phyloP scores from a whole-genome alignment of 305 asterid genomes.

The Fraxinus sp. region DNA sequence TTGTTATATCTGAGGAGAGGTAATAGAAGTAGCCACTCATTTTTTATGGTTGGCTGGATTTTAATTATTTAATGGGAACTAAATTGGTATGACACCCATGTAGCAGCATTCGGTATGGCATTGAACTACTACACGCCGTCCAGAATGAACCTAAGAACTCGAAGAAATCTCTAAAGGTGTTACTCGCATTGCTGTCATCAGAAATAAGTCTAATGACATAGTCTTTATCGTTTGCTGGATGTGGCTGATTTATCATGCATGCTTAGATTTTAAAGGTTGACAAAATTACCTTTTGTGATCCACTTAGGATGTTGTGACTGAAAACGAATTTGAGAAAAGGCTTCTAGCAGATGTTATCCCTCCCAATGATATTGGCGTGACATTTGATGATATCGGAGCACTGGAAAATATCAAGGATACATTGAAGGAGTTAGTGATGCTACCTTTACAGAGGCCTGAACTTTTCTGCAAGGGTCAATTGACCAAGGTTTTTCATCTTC shows the following conservation, averaged over 20 bases:
- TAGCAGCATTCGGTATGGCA: constrained; percentile 62
- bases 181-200: constrained; percentile 18
- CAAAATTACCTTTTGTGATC: constrained; percentile 16
- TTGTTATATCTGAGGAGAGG: constrained; percentile 59
- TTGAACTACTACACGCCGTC: constrained; percentile 51
- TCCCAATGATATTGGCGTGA: constrained; percentile 57
- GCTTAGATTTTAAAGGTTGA: constrained; percentile 8
- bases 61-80: constrained; percentile 17
- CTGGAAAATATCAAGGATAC: constrained; percentile 55
- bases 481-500: constrained; percentile 40
- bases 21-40: constrained; percentile 28
- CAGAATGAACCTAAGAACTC: constrained; percentile 61
- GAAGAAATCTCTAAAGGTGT: constrained; percentile 69
- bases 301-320: constrained; percentile 53
- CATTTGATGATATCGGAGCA: constrained; percentile 61
- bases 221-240: constrained; percentile 7
- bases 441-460: constrained; percentile 60
- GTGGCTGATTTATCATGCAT: constrained; percentile 13
- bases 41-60: constrained; percentile 23
- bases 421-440: constrained; percentile 57
- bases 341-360: constrained; percentile 56
- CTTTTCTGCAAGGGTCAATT: constrained; percentile 57
- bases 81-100: constrained; percentile 13
- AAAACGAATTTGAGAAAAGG: constrained; percentile 56
- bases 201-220: neutral